Evolutionary conservation across 169 alveolate genomes (phyloP).

Genomic region (Eimeria praecox): DNA sequence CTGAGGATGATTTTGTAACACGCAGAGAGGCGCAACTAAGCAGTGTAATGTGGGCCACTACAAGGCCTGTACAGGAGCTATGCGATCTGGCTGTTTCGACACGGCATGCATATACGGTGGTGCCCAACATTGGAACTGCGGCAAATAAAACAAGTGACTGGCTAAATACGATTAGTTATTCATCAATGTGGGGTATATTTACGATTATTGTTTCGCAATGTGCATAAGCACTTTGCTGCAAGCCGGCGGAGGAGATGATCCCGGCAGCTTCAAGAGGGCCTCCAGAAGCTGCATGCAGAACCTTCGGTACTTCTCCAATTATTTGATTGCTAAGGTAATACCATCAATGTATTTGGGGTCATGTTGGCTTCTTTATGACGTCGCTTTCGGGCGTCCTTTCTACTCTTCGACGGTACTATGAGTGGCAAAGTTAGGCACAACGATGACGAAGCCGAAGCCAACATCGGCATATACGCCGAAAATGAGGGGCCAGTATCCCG

Average conservation of each 20-base stretch:
- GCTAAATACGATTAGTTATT: not conserved
- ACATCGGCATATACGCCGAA: not conserved
- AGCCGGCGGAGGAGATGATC: not conserved
- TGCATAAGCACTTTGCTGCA: not conserved
- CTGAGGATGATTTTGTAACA: not conserved
- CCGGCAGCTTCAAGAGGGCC: not conserved
- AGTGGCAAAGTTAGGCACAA: not conserved
- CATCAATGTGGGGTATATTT: not conserved
- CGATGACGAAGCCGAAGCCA: conserved; percentile 11
- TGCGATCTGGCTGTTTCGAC: not conserved
- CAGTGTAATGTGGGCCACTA: not conserved
- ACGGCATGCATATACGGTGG: not conserved
- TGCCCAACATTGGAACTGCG: not conserved
- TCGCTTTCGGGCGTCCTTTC: not conserved
- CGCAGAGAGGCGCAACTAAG: not conserved
- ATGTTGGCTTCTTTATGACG: not conserved
- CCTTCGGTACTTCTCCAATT: not conserved
- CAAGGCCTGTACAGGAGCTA: not conserved
- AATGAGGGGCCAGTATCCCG: not conserved
- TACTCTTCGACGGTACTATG: not conserved
- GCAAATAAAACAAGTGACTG: not conserved
- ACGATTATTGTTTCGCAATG: not conserved
- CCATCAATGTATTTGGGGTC: not conserved
- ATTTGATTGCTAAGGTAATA: not conserved
- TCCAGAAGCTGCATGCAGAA: not conserved